phyloP scores from a whole-genome alignment of 208 protist genomes.

The Herpetomonas tarakana region DNA sequence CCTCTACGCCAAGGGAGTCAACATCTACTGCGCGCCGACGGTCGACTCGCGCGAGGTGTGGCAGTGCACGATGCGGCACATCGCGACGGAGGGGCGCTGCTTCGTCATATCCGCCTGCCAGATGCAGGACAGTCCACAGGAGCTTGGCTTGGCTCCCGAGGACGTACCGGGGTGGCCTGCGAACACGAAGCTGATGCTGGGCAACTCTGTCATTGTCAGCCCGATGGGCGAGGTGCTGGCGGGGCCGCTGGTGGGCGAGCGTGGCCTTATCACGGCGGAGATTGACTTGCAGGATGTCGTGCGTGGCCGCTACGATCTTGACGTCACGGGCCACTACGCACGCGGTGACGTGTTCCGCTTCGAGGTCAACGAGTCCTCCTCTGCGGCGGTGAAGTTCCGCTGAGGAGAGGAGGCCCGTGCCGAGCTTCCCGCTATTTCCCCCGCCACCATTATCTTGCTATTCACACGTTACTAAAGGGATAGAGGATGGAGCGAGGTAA shows the following conservation, averaged over 20 bases:
- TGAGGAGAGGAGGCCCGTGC: no score
- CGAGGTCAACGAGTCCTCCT: background rate
- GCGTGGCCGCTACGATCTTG: background rate
- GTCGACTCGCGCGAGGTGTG: constrained; percentile 4
- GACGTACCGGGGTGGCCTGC: background rate
- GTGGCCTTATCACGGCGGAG: background rate
- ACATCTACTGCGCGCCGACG: constrained; percentile 5
- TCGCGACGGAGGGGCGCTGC: constrained; percentile 7
- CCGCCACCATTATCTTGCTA: no score
- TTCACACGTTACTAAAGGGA: no score
- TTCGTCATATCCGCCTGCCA: constrained; percentile 1
- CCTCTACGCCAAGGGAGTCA: constrained; percentile 4
- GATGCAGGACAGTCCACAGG: constrained; percentile 1
- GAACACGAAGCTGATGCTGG: background rate
- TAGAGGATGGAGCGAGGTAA: no score
- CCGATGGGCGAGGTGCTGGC: background rate
- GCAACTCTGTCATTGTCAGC: constrained; percentile 1
- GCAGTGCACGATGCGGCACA: constrained; percentile 5
- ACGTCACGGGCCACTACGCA: constrained; percentile 5
- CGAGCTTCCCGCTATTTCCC: no score
- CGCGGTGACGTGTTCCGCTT: constrained; percentile 2
- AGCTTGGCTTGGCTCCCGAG: background rate
- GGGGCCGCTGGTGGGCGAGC: constrained; percentile 1
- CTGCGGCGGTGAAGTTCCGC: no score
- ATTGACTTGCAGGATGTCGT: background rate